phyloP scores from a whole-genome alignment of 306 rosid species.

The Lablab purpureus region DNA sequence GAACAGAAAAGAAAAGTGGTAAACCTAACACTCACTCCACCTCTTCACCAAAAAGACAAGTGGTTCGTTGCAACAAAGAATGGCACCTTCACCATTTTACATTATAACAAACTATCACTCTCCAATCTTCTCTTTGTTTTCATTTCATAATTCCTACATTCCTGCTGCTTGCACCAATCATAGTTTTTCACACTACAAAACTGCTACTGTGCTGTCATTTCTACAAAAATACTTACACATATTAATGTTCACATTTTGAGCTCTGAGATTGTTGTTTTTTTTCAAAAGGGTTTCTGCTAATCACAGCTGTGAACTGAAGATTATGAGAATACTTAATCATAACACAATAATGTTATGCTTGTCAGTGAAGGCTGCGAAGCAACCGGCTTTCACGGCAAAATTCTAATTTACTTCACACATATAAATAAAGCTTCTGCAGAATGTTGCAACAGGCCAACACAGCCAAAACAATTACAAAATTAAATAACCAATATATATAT shows the following conservation, averaged over 20 bases:
- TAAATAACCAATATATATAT: no score
- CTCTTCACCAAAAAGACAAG: conserved; percentile 32
- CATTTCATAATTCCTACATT: conserved; percentile 5
- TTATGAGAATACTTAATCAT: neutral
- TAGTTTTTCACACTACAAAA: neutral
- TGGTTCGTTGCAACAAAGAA: no score
- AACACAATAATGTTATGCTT: neutral
- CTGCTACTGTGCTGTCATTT: neutral
- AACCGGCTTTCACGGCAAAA: conserved; percentile 43
- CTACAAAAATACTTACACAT: neutral
- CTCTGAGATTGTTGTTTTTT: neutral
- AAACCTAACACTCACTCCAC: conserved; percentile 50
- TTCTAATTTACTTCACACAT: neutral
- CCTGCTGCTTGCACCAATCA: neutral
- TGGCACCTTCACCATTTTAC: neutral
- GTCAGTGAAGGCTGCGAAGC: conserved; percentile 13
- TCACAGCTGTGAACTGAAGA: neutral
- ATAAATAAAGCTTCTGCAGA: no score
- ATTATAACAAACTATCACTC: neutral
- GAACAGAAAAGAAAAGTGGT: neutral
- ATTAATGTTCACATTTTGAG: neutral
- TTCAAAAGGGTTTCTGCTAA: neutral
- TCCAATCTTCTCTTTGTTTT: neutral
- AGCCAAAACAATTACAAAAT: no score
- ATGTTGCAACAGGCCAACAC: no score